Conservation (phyloP, 345 rosid genomes). For the Punica granatum region DNA sequence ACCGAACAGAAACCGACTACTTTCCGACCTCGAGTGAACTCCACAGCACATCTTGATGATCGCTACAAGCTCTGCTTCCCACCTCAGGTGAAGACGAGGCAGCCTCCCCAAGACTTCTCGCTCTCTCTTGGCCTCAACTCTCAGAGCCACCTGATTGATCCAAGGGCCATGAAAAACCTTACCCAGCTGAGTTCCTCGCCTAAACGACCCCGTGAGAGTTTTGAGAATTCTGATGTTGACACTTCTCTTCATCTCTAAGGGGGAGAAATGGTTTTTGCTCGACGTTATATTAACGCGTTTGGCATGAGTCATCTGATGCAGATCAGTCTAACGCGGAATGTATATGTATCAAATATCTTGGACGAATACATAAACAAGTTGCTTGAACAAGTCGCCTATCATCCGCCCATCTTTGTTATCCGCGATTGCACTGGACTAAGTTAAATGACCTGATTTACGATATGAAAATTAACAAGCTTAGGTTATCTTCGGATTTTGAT, state of each 20-base stretch:
- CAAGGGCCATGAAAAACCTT: neutral
- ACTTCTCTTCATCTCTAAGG: constrained; percentile 55
- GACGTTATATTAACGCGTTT: too few species aligned
- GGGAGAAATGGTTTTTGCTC: neutral
- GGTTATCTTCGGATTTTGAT: too few species aligned
- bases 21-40: neutral
- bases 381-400: neutral
- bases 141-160: constrained; percentile 7
- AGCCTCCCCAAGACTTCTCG: constrained; percentile 22
- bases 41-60: neutral
- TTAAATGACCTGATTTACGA: too few species aligned
- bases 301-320: neutral
- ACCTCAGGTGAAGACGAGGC: constrained; percentile 6
- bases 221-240: constrained; percentile 49
- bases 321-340: neutral
- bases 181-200: neutral
- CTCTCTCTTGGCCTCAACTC: constrained; percentile 39
- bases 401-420: too few species aligned
- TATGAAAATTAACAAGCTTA: too few species aligned
- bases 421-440: too few species aligned
- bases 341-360: neutral
- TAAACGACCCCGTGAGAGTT: neutral
- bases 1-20: neutral
- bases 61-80: neutral
- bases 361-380: neutral